phyloP scores from a whole-genome alignment of 2,329 filamentous ascomycete genomes.

The Neopestalotiopsis clavispora region DNA sequence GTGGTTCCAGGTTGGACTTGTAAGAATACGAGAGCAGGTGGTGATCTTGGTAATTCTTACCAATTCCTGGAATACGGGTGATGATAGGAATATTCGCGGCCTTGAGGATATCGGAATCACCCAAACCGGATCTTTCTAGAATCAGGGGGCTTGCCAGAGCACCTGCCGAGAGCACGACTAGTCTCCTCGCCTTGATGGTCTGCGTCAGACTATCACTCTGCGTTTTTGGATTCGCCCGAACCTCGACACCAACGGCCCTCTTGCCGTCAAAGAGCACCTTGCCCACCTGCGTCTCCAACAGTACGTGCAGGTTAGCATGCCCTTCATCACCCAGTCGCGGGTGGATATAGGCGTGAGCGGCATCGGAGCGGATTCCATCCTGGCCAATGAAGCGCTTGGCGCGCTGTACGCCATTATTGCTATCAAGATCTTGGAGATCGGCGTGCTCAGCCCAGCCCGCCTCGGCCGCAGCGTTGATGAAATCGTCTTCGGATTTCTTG shows the following conservation, averaged over 20 bases:
- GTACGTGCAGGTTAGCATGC: slow-evolving; percentile 56
- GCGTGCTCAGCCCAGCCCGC: slow-evolving; percentile 56
- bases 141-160: slow-evolving; percentile 48
- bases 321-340: slow-evolving; percentile 49
- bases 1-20: slow-evolving; percentile 26
- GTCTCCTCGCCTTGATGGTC: slow-evolving; percentile 48
- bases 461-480: slow-evolving; percentile 51
- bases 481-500: slow-evolving; percentile 47
- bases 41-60: slow-evolving; percentile 54
- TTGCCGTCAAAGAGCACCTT: slow-evolving; percentile 24
- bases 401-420: slow-evolving; percentile 31
- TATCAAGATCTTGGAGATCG: slow-evolving; percentile 57
- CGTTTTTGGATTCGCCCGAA: slow-evolving; percentile 22
- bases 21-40: slow-evolving; percentile 55
- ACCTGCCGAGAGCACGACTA: slow-evolving; percentile 47
- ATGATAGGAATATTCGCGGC: slow-evolving; percentile 37
- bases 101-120: slow-evolving; percentile 47
- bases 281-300: slow-evolving; percentile 54
- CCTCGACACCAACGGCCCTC: slow-evolving; percentile 23
- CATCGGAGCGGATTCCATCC: slow-evolving; percentile 55
- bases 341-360: slow-evolving; percentile 56
- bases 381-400: slow-evolving; percentile 29
- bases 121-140: slow-evolving; percentile 59
- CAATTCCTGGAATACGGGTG: slow-evolving; percentile 50
- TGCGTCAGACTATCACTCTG: not conserved